Base-by-base conservation (phyloP, 192 early-diverging fungal species). In the Mortierella antarctica region DNA sequence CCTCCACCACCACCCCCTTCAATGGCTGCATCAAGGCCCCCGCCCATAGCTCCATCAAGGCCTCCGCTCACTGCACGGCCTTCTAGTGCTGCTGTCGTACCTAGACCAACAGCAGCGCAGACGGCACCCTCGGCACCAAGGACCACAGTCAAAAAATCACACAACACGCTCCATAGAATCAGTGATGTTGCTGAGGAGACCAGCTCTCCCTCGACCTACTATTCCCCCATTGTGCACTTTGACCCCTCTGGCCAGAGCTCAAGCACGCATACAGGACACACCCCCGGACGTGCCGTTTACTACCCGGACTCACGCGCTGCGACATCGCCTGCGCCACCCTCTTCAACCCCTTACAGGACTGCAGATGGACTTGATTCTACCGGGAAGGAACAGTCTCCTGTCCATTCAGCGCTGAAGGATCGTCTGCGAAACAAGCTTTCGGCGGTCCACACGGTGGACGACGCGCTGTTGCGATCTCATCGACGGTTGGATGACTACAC, bases 361-460 rank as follows among this genome's bases (percentile, higher is more conserved):
- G 31, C 3, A 31, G 31, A 31, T 31, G 31, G 31, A 3, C 1
- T 31, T 31, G 31, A 31, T 31, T 3, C 31, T 42, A 21, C 21
- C 9, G 23, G 7, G 8, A 1, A 20, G 46, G 21, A 50, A 13
- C 12, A 15, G 10, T 18, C 21, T 17, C 7, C 42, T 7, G 41
- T 18, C 13, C 62, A 65, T 4, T 57, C 54, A 2, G 21, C 54
- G 31, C 31, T 72, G 6, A 72, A 65, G 55, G 11, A 50, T 17
- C 62, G 70, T 6, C 10, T 72, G 11, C 58, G 65, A 31, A 20
- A 69, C 12, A 68, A 64, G 54, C n/a, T 69, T 7, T 59, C 60
- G n/a, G 67, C 46, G 0, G 57, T 62, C 7, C 73, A 65, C 23
- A 73, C 71, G 0, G 48, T 73, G 40, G 71, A 73, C 15, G 59